These are phyloP conservation scores for Skeletonema potamos DNA, from an alignment of 108 stramenopile species.

Conservation along the genomic window DNA sequence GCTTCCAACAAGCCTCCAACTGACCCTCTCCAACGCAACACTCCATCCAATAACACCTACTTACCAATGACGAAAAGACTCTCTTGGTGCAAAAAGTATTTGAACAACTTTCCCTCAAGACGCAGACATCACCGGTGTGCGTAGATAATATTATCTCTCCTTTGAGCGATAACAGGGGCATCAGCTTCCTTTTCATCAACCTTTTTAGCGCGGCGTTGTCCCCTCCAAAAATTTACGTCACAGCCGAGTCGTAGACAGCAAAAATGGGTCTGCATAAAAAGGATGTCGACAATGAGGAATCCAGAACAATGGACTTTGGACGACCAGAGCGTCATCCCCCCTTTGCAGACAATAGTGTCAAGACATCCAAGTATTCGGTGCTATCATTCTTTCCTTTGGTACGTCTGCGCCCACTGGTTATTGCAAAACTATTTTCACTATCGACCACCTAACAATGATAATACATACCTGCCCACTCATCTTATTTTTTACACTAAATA, in stretches of 20 bases:
- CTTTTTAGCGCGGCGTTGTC: too few relatives aligned
- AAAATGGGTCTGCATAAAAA: not conserved
- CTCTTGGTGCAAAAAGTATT: too few relatives aligned
- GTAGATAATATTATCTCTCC: too few relatives aligned
- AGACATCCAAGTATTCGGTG: conserved; percentile 71
- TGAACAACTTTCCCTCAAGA: too few relatives aligned
- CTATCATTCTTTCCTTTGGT: conserved; percentile 75
- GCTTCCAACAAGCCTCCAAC: too few relatives aligned
- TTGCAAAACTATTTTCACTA: not conserved
- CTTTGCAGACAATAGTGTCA: conserved; percentile 42
- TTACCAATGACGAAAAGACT: too few relatives aligned
- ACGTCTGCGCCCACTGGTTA: conserved; percentile 42
- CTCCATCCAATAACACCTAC: too few relatives aligned
- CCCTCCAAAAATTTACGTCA: too few relatives aligned
- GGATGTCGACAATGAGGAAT: conserved; percentile 17
- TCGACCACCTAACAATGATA: not conserved
- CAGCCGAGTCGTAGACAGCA: not conserved
- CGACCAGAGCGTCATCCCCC: conserved; percentile 34
- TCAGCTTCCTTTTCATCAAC: too few relatives aligned
- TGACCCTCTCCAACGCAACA: too few relatives aligned
- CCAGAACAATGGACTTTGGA: conserved; percentile 36
- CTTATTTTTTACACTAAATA: not conserved
- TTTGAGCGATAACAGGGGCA: too few relatives aligned
- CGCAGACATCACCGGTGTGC: too few relatives aligned
- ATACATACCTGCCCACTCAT: not conserved